Conservation (phyloP, 106 monocot genomes). For the Acorus calamus region DNA sequence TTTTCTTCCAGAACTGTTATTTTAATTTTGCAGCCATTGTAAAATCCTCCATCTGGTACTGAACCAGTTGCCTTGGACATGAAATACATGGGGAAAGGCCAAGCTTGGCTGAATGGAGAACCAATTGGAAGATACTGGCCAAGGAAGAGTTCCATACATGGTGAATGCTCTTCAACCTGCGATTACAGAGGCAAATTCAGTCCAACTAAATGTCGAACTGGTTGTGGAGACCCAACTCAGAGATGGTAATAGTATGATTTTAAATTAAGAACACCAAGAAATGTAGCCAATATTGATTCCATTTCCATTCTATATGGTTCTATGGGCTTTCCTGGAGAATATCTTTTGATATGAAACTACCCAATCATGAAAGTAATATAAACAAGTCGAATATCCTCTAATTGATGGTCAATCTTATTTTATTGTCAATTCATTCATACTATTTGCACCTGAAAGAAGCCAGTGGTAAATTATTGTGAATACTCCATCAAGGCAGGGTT, state of each 20-base stretch:
- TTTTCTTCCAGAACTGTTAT: background rate
- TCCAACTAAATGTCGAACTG: conserved; percentile 79
- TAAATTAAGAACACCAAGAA: too few species aligned
- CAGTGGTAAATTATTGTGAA: too few species aligned
- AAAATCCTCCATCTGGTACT: conserved; percentile 52
- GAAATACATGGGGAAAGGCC: conserved; percentile 89
- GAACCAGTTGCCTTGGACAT: conserved; percentile 91
- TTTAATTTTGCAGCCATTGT: conserved; percentile 29
- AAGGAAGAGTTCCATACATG: conserved; percentile 38
- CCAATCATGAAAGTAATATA: too few species aligned
- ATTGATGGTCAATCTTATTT: too few species aligned
- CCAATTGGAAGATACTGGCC: conserved; percentile 93
- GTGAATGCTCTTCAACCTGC: conserved; percentile 42
- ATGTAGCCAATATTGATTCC: too few species aligned
- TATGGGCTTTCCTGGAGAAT: too few species aligned
- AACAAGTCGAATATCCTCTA: too few species aligned
- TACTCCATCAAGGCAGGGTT: too few species aligned
- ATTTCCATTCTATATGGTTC: too few species aligned
- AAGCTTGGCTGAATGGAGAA: conserved; percentile 84
- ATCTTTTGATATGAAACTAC: too few species aligned
- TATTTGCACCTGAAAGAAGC: too few species aligned
- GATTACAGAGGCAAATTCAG: conserved; percentile 79
- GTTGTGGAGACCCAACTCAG: conserved; percentile 88
- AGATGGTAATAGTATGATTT: conserved; percentile 61
- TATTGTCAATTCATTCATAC: too few species aligned